phyloP scores from a whole-genome alignment of 2,329 filamentous ascomycete genomes.

The Tympanopsis confertula region DNA sequence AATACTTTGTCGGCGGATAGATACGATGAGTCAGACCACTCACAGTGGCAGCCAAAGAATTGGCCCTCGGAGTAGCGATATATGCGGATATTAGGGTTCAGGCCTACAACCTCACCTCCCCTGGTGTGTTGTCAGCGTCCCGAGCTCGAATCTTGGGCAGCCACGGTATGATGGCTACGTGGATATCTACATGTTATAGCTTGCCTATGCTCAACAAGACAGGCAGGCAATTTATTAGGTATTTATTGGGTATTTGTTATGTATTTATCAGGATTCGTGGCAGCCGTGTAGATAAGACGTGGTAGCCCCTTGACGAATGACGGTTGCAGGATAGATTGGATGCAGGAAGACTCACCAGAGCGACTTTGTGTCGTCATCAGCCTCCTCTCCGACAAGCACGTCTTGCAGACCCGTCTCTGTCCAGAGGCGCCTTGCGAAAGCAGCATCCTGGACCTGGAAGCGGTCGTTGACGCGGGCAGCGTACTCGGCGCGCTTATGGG shows the following conservation, averaged over 20 bases:
- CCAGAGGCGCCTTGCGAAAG: slow-evolving; percentile 69
- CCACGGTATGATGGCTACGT: slow-evolving; percentile 7
- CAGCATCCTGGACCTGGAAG: slow-evolving; percentile 67
- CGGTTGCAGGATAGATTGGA: too few relatives aligned
- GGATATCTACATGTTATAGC: background rate
- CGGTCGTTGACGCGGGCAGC: slow-evolving; percentile 77
- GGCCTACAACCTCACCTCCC: slow-evolving; percentile 72
- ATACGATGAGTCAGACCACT: slow-evolving; percentile 21
- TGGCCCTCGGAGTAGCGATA: slow-evolving; percentile 80
- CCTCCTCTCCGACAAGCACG: slow-evolving; percentile 30
- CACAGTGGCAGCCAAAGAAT: slow-evolving; percentile 88
- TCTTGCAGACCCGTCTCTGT: slow-evolving; percentile 62
- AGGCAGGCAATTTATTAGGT: too few relatives aligned
- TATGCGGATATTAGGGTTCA: slow-evolving; percentile 80
- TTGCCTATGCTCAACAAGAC: too few relatives aligned
- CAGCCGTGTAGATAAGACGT: too few relatives aligned
- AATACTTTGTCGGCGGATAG: background rate
- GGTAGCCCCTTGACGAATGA: too few relatives aligned
- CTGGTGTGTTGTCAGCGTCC: slow-evolving; percentile 29
- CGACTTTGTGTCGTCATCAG: slow-evolving; percentile 13
- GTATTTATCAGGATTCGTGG: too few relatives aligned
- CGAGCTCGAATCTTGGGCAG: slow-evolving; percentile 13
- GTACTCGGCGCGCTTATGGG: slow-evolving; percentile 52
- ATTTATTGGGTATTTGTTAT: too few relatives aligned
- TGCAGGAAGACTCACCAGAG: slow-evolving; percentile 38